phyloP scores from a whole-genome alignment of 495 filamentous ascomycete species.

The Cryomyces minteri region DNA sequence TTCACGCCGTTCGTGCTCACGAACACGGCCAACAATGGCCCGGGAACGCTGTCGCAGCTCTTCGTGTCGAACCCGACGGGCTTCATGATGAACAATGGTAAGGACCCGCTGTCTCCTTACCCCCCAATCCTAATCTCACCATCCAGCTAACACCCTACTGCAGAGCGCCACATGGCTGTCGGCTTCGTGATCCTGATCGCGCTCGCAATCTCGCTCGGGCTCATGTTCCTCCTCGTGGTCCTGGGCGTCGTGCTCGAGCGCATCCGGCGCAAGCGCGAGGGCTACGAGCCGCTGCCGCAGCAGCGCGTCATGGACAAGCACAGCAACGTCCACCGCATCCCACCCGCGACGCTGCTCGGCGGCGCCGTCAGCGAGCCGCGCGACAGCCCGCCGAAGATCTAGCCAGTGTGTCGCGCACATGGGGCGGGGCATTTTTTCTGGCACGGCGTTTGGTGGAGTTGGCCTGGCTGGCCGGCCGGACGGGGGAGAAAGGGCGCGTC shows the following conservation, averaged over 20 bases:
- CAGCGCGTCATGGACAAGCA: slow-evolving; percentile 47
- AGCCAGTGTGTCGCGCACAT: no score
- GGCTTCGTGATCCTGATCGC: slow-evolving; percentile 83
- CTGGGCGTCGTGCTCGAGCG: slow-evolving; percentile 70
- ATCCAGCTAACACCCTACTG: background rate
- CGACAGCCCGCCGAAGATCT: no score
- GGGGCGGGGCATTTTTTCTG: no score
- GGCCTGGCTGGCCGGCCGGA: no score
- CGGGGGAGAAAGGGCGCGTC: no score
- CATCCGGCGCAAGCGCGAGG: slow-evolving; percentile 65
- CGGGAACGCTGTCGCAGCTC: slow-evolving; percentile 57
- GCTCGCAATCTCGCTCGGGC: slow-evolving; percentile 73
- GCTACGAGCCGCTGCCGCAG: slow-evolving; percentile 68
- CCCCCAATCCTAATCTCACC: background rate
- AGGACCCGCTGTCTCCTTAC: slow-evolving; percentile 11
- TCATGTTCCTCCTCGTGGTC: slow-evolving; percentile 77
- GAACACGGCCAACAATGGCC: slow-evolving; percentile 35
- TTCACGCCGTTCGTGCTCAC: slow-evolving; percentile 69
- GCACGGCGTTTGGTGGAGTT: no score
- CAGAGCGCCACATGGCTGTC: slow-evolving; percentile 45
- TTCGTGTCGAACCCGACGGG: slow-evolving; percentile 54
- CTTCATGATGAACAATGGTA: slow-evolving; percentile 37
- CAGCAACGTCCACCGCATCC: slow-evolving; percentile 59
- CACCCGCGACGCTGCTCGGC: slow-evolving; percentile 63
- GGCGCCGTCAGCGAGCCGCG: no score